phyloP scores from a whole-genome alignment of 306 rosid genomes.

The Benincasa hispida region DNA sequence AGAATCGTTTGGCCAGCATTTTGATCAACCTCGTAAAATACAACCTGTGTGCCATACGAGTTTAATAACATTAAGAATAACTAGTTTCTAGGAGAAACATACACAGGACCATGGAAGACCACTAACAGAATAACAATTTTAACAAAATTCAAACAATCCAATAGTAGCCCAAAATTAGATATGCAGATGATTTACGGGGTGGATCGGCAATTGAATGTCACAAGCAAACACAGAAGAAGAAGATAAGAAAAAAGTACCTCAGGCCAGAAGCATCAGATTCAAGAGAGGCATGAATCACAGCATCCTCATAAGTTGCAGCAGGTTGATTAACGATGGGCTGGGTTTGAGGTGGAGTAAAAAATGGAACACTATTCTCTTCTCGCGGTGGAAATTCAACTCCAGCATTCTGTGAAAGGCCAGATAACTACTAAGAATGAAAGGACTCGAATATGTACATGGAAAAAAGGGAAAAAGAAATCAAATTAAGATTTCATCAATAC shows the following conservation, averaged over 20 bases:
- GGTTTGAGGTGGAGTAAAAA: constrained; percentile 90
- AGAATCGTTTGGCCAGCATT: no score
- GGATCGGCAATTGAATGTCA: neutral
- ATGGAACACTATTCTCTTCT: constrained; percentile 63
- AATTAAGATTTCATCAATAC: neutral
- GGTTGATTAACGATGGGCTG: constrained; percentile 49
- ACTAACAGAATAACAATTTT: neutral
- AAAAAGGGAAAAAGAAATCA: neutral
- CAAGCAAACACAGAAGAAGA: neutral
- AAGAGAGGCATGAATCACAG: constrained; percentile 80
- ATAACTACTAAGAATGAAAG: neutral
- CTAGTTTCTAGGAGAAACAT: neutral
- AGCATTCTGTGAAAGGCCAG: constrained; percentile 34
- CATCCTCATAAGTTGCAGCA: constrained; percentile 38
- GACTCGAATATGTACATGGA: neutral
- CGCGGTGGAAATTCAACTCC: constrained; percentile 96
- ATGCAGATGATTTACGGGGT: neutral
- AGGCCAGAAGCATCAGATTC: constrained; percentile 83
- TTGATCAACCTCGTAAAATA: no score
- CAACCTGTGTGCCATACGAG: no score
- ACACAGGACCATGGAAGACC: neutral
- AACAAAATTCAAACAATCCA: neutral
- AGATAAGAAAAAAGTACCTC: constrained; percentile 30
- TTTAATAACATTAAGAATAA: neutral
- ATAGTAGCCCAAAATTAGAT: neutral